Conservation (phyloP, 169 alveolate genomes). For the Plasmodium adleri region DNA sequence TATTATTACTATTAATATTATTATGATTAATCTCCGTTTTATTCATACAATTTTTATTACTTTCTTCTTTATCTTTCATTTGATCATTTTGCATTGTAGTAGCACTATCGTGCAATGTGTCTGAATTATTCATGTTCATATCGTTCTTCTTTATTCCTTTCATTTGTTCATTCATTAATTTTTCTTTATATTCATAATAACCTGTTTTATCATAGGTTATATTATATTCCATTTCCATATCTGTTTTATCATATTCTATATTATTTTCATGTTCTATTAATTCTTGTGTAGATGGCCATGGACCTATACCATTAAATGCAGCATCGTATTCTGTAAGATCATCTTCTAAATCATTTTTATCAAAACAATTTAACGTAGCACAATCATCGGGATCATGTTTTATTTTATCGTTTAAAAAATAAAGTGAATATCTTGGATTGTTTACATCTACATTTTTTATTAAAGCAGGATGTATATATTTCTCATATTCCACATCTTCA, state of each 20-base stretch:
- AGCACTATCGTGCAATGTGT: neutral
- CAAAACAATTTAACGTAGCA: slow-evolving; percentile 31
- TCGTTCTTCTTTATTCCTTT: neutral
- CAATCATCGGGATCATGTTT: slow-evolving; percentile 13
- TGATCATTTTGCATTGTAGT: neutral
- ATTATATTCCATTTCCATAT: slow-evolving; percentile 59
- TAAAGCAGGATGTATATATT: slow-evolving; percentile 36
- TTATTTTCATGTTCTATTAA: slow-evolving; percentile 73
- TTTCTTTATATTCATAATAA: slow-evolving; percentile 19
- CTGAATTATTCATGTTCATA: neutral
- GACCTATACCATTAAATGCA: slow-evolving; percentile 81
- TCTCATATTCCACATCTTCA: slow-evolving; percentile 27
- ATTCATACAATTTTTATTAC: neutral
- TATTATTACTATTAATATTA: neutral
- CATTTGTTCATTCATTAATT: slow-evolving; percentile 6
- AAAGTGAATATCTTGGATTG: slow-evolving; percentile 48
- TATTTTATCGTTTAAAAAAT: slow-evolving; percentile 11
- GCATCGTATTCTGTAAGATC: slow-evolving; percentile 85
- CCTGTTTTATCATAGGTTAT: slow-evolving; percentile 45
- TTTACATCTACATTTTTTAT: slow-evolving; percentile 66
- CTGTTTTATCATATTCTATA: slow-evolving; percentile 69
- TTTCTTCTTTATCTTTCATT: neutral
- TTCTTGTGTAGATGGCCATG: slow-evolving; percentile 81
- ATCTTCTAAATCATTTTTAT: slow-evolving; percentile 67
- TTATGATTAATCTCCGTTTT: too few relatives aligned